These are phyloP conservation scores for Phaeotremella skinneri DNA, from an alignment of 768 basidiomycete species.

Conservation along the genomic window DNA sequence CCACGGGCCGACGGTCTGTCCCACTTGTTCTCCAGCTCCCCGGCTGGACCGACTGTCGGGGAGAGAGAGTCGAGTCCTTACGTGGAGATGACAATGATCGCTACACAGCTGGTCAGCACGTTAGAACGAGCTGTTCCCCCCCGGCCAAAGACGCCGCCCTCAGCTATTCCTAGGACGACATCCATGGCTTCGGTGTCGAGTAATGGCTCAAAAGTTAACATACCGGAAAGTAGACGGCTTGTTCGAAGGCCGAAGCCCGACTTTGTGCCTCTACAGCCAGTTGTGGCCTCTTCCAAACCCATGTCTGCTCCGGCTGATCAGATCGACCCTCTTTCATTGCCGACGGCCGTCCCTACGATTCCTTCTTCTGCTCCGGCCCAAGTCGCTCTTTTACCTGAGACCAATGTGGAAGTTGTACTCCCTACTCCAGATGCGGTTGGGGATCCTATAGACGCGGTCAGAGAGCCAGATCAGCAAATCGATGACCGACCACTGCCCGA, in stretches of 20 bases:
- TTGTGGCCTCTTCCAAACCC: too few relatives aligned
- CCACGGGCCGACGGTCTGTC: not conserved
- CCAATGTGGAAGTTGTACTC: too few relatives aligned
- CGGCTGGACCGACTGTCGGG: not conserved
- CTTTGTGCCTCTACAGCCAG: too few relatives aligned
- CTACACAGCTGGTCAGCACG: not conserved
- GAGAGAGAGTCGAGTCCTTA: not conserved
- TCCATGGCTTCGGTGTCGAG: not conserved
- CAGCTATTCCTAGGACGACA: not conserved
- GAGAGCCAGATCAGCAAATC: too few relatives aligned
- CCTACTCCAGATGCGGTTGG: too few relatives aligned
- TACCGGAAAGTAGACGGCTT: not conserved
- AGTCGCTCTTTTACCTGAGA: too few relatives aligned
- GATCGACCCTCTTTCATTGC: too few relatives aligned
- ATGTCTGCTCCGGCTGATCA: too few relatives aligned
- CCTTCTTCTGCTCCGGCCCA: too few relatives aligned
- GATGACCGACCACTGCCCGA: too few relatives aligned
- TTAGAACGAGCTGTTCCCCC: not conserved
- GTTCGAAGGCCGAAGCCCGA: not conserved
- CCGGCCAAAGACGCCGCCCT: not conserved
- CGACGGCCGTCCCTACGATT: too few relatives aligned
- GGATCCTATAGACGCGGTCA: too few relatives aligned
- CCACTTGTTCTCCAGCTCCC: not conserved
- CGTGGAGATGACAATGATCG: constrained; percentile 1
- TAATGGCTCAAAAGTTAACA: not conserved